Evolutionary conservation across 768 basidiomycete species (phyloP).

Genomic region (Termitomyces sp.): DNA sequence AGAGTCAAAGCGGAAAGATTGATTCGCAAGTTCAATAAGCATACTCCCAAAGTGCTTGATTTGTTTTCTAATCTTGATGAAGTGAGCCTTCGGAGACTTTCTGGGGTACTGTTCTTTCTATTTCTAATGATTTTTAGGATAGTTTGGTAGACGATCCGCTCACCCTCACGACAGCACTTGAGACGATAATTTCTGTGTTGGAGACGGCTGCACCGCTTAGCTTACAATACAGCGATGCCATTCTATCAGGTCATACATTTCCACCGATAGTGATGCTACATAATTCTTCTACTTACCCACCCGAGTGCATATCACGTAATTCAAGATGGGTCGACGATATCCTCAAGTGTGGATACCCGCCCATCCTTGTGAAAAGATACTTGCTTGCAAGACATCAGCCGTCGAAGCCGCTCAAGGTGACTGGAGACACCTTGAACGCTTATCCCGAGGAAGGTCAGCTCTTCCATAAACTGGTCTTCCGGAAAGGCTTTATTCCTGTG

Average conservation of each 20-base stretch:
- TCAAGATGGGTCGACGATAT: conserved; percentile 28
- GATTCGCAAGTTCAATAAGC: conserved; percentile 2
- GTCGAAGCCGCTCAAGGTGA: conserved; percentile 11
- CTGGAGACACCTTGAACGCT: conserved; percentile 16
- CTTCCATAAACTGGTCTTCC: conserved; percentile 38
- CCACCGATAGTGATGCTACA: conserved; percentile 10
- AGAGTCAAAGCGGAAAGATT: conserved; percentile 13
- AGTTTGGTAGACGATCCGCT: neutral
- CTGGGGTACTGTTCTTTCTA: neutral
- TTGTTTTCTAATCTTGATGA: conserved; percentile 1
- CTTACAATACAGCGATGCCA: conserved; percentile 1
- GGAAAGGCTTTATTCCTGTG: conserved; percentile 35
- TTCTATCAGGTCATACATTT: neutral
- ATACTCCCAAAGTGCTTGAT: conserved; percentile 1
- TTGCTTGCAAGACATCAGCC: conserved; percentile 13
- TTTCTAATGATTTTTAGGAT: neutral
- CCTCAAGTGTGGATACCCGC: conserved; percentile 26
- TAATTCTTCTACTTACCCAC: conserved; percentile 5
- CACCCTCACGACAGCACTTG: conserved; percentile 8
- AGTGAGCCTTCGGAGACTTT: neutral
- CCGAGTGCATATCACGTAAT: conserved; percentile 22
- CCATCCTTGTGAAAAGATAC: conserved; percentile 20
- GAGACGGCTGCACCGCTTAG: conserved; percentile 12
- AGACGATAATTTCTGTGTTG: conserved; percentile 10
- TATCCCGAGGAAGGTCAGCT: conserved; percentile 26